Base-by-base conservation (phyloP, 148 eudicot species). In the Silene latifolia region DNA sequence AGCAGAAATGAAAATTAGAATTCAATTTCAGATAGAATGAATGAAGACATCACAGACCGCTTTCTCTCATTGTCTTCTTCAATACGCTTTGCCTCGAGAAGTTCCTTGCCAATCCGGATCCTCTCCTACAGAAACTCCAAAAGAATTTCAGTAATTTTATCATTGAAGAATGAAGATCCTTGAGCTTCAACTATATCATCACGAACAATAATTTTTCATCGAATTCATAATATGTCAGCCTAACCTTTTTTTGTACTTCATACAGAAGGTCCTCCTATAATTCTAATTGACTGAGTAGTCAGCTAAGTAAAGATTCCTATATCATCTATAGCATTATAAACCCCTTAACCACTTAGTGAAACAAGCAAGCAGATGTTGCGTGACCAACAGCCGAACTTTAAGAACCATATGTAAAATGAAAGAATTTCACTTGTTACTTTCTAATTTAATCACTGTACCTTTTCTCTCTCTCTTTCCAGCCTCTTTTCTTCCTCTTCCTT, bases 51-150 rank as follows among this genome's bases (percentile, higher is more conserved):
- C 47, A 67, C 90, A 71, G 44, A 96, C 99, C 99, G 97, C 78
- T 96, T 96, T 85, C 99, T 90, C 85, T 90, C 99, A 82, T 96
- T 96, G 0, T 92, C 98, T 85, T 96, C 98, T 86, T 96, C 99
- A 1, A 90, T 96, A 58, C 97, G 88, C 85, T 96, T 96, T 48
- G 99, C 99, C 87, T 96, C 99, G 69, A 96, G 98, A 69, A 96
- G 93, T 80, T 96, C 99, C 89, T 86, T 96, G 20, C 99, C 97
- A 39, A 90, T 82, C 65, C 98, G 92, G 76, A 96, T 92, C 81
- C 99, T 89, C 84, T 96, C 99, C 99, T 96, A 82, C 56, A 81
- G 19, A 72, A 80, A 27, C 15, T 15, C 14, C 23, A 18, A 72
- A 67, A 19, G 44, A 29, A 71, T 25, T 70, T 73, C 12, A 64